Evolutionary conservation across 768 basidiomycete species (phyloP).

Genomic region (Tremella mesenterica): DNA sequence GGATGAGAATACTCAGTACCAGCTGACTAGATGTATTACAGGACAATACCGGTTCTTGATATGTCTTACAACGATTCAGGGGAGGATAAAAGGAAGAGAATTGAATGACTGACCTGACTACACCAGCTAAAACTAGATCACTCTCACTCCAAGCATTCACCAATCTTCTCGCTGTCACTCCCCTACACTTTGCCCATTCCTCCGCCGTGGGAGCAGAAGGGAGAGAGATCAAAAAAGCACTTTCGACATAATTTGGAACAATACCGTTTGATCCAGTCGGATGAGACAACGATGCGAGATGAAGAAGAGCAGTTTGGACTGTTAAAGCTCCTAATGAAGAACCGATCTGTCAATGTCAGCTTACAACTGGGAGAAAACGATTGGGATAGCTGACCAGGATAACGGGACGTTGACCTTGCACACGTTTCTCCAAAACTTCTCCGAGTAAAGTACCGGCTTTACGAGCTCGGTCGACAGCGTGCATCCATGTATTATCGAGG

Average conservation of each 20-base stretch:
- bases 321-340: slow-evolving; percentile 48
- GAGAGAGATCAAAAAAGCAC: slow-evolving; percentile 47
- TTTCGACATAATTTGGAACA: slow-evolving; percentile 45
- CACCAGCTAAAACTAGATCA: slow-evolving; percentile 45
- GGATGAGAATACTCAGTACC: too few species aligned
- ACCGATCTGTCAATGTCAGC: slow-evolving; percentile 42
- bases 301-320: slow-evolving; percentile 43
- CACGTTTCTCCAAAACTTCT: slow-evolving; percentile 47
- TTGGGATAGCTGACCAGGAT: slow-evolving; percentile 39
- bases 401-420: slow-evolving; percentile 49
- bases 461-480: slow-evolving; percentile 46
- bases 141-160: slow-evolving; percentile 45
- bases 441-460: slow-evolving; percentile 49
- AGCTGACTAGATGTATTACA: too few species aligned
- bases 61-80: not conserved
- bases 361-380: not conserved
- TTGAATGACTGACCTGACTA: slow-evolving; percentile 33
- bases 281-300: slow-evolving; percentile 34
- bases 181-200: slow-evolving; percentile 44
- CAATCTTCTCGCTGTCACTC: slow-evolving; percentile 43
- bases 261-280: slow-evolving; percentile 20
- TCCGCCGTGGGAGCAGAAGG: slow-evolving; percentile 43
- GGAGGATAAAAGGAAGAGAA: not conserved
- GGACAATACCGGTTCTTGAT: not conserved
- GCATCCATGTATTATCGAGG: slow-evolving; percentile 43